Percentiles rank a stretch among this genome's conserved stretches.
Evolutionary conservation across 108 stramenopile genomes (phyloP).

Genomic region (Nannochloropsis gaditana): DNA sequence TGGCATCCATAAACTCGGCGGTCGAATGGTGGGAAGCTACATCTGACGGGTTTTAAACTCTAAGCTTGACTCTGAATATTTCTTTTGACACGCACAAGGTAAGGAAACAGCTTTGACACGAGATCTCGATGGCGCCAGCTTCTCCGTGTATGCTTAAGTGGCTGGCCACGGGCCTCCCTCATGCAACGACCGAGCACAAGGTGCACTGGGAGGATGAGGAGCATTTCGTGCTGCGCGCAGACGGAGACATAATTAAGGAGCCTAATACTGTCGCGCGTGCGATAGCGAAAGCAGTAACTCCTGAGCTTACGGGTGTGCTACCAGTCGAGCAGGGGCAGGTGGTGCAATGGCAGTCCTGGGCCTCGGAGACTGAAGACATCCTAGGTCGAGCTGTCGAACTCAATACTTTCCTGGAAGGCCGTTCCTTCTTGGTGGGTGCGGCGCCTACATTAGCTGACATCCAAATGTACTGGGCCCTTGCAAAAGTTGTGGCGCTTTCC

Average conservation of each 20-base stretch:
- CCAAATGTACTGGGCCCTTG: not conserved
- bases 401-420: constrained; percentile 17
- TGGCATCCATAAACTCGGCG: too few species aligned
- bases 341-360: constrained; percentile 5
- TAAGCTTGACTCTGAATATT: too few species aligned
- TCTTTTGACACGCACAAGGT: too few species aligned
- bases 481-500: not conserved
- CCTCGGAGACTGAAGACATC: not conserved
- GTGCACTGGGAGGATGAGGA: not conserved
- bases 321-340: not conserved
- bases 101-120: too few species aligned
- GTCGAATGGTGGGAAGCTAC: too few species aligned
- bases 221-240: not conserved
- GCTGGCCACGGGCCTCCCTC: not conserved
- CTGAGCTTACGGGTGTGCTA: not conserved
- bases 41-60: too few species aligned
- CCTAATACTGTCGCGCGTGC: not conserved
- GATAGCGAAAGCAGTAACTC: not conserved
- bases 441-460: not conserved
- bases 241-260: constrained; percentile 16
- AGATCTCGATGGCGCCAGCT: not conserved
- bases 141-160: not conserved
- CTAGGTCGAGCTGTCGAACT: not conserved
- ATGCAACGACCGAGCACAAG: not conserved
- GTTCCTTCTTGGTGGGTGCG: constrained; percentile 16